A percentile compares a stretch with the other conserved stretches of the same genome.
Evolutionary conservation across 2,329 filamentous ascomycete genomes (phyloP).

Genomic region (Claviceps sp.): DNA sequence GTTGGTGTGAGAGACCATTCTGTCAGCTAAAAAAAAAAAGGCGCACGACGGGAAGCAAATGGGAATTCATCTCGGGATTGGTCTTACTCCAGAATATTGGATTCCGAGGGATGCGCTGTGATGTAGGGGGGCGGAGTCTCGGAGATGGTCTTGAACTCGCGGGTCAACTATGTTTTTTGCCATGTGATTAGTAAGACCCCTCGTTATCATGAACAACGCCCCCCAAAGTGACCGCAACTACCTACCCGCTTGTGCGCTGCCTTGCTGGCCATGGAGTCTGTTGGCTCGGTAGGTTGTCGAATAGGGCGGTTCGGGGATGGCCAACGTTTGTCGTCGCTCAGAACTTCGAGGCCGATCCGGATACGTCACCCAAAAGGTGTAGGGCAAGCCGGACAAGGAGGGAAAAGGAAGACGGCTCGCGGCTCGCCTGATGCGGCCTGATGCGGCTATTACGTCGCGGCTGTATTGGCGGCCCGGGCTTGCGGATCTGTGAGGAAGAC

Average conservation of each 20-base stretch:
- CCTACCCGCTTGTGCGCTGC: conserved; percentile 59
- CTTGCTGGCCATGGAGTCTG: conserved; percentile 49
- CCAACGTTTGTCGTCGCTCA: neutral
- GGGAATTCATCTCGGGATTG: neutral
- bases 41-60: neutral
- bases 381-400: neutral
- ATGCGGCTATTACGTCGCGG: neutral
- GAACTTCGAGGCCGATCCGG: neutral
- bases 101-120: conserved; percentile 74
- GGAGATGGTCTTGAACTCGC: conserved; percentile 48
- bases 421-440: neutral
- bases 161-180: conserved; percentile 33
- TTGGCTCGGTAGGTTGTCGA: neutral
- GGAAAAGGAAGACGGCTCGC: neutral
- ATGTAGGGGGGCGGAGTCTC: conserved; percentile 81
- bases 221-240: conserved; percentile 7
- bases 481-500: no score
- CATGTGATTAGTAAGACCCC: conserved; percentile 10
- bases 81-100: conserved; percentile 72
- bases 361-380: conserved; percentile 12
- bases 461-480: neutral
- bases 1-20: conserved; percentile 1
- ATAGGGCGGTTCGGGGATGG: neutral
- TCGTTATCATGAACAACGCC: neutral
- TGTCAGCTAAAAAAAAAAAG: neutral